These are phyloP conservation scores for Blastobotrys parvus DNA, from an alignment of 805 yeast genomes.

Conservation along the genomic window DNA sequence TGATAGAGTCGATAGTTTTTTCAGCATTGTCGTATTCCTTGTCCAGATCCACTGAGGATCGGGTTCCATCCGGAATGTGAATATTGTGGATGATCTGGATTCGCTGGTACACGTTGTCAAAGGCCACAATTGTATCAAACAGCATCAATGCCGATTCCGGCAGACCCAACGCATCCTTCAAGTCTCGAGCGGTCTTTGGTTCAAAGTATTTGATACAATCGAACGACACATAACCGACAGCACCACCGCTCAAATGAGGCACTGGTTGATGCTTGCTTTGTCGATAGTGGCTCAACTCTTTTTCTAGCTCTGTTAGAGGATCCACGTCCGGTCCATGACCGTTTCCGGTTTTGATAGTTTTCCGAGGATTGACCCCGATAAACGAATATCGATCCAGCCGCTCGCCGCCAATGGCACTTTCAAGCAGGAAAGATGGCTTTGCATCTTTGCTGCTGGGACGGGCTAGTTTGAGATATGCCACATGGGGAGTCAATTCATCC, in stretches of 20 bases:
- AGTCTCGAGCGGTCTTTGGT: constrained; percentile 69
- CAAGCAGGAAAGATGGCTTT: constrained; percentile 70
- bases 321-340: constrained; percentile 57
- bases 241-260: constrained; percentile 93
- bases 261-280: constrained; percentile 44
- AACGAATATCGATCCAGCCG: constrained; percentile 85
- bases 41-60: constrained; percentile 31
- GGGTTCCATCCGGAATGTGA: constrained; percentile 31
- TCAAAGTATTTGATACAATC: constrained; percentile 97
- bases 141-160: constrained; percentile 94
- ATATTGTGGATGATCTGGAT: constrained; percentile 85
- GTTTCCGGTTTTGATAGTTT: constrained; percentile 77
- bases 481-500: constrained; percentile 79
- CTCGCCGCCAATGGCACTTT: constrained; percentile 84
- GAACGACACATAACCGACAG: constrained; percentile 90
- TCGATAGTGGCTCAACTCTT: constrained; percentile 54
- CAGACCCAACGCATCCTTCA: constrained; percentile 70
- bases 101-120: constrained; percentile 89
- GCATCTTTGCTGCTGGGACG: constrained; percentile 44
- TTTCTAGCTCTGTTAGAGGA: constrained; percentile 67
- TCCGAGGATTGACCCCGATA: constrained; percentile 79
- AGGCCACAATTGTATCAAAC: constrained; percentile 82
- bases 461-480: constrained; percentile 80
- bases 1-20: constrained; percentile 39
- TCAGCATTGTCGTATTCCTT: constrained; percentile 51